A percentile compares a stretch with the other conserved stretches of the same genome.
These are phyloP conservation scores for Tulasnella sp. DNA, from an alignment of 768 basidiomycete species.

Conservation along the genomic window DNA sequence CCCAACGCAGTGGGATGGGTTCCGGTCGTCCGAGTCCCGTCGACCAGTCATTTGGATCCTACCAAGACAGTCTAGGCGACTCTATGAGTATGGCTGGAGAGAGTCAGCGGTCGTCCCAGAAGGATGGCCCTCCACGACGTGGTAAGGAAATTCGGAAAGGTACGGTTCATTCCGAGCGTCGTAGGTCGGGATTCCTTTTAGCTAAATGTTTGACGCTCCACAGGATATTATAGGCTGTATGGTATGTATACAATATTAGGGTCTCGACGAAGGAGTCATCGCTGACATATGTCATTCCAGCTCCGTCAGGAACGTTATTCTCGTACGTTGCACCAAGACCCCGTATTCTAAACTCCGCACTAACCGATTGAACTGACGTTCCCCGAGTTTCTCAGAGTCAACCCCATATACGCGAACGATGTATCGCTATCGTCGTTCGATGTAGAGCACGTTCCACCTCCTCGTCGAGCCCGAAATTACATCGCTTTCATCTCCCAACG, in stretches of 20 bases:
- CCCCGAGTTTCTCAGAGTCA: background rate
- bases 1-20: too few relatives aligned
- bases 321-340: background rate
- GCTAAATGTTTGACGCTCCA: too few relatives aligned
- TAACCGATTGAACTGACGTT: background rate
- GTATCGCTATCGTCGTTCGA: background rate
- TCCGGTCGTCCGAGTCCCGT: too few relatives aligned
- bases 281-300: background rate
- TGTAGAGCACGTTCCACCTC: slow-evolving; percentile 10
- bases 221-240: background rate
- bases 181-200: background rate
- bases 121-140: background rate
- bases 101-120: background rate
- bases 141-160: background rate
- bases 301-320: background rate
- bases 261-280: background rate
- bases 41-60: too few relatives aligned
- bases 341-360: background rate
- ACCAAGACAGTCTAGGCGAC: too few relatives aligned
- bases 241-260: background rate
- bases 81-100: too few relatives aligned
- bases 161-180: background rate
- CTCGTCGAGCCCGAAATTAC: background rate
- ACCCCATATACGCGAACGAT: background rate
- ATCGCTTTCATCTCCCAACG: background rate